Percentiles rank a stretch among this genome's conserved stretches.
Evolutionary conservation across 768 basidiomycete genomes (phyloP).

Genomic region (Tylopilus cervinicoccineus): DNA sequence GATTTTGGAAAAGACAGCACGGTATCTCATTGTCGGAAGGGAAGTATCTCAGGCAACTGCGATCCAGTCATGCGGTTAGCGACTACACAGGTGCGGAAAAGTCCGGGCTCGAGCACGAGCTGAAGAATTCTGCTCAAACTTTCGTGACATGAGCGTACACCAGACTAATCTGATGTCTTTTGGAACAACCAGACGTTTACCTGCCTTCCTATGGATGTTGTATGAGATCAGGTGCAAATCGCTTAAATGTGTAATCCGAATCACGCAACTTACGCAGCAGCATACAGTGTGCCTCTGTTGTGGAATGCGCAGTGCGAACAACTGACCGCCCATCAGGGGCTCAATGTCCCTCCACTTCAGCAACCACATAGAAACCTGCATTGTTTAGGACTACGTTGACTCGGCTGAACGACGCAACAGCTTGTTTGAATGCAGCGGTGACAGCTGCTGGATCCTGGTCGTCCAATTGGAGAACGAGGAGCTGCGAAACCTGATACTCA

Average conservation of each 20-base stretch:
- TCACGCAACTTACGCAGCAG: conserved; percentile 23
- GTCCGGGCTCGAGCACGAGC: conserved; percentile 22
- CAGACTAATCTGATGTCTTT: conserved; percentile 30
- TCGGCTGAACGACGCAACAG: conserved; percentile 33
- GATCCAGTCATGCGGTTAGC: conserved; percentile 12
- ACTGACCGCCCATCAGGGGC: conserved; percentile 29
- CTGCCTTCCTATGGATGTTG: conserved; percentile 14
- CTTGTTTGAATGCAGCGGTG: conserved; percentile 32
- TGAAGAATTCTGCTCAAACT: conserved; percentile 1
- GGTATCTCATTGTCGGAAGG: conserved; percentile 23
- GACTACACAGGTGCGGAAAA: conserved; percentile 21
- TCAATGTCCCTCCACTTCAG: conserved; percentile 65
- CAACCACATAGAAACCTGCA: conserved; percentile 32
- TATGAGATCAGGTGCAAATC: not conserved
- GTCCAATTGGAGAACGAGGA: conserved; percentile 41
- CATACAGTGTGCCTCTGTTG: conserved; percentile 19
- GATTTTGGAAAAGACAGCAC: conserved; percentile 16
- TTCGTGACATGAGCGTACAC: not conserved
- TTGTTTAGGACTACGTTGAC: conserved; percentile 47
- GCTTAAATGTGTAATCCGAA: not conserved
- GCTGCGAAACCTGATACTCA: conserved; percentile 29
- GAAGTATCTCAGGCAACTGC: conserved; percentile 18
- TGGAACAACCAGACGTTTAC: conserved; percentile 4
- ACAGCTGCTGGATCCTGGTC: conserved; percentile 34
- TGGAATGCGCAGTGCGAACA: conserved; percentile 28